Conservation (phyloP, 2,329 filamentous ascomycete genomes). For the Setomelanomma holmii region DNA sequence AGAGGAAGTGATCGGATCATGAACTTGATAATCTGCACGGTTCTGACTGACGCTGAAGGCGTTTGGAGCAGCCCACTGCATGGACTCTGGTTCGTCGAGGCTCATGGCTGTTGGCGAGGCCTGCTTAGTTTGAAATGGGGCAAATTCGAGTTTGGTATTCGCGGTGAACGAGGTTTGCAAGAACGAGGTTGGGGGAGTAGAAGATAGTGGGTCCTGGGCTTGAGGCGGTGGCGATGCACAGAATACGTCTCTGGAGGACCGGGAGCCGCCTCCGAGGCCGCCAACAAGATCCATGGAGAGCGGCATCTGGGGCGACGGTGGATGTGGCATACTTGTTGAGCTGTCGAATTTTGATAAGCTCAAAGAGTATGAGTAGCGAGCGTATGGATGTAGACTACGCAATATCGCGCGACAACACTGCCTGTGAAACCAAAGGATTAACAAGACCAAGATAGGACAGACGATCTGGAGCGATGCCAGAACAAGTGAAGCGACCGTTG, state of each 20-base stretch:
- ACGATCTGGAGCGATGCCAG: conserved; percentile 25
- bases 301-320: conserved; percentile 35
- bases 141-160: conserved; percentile 16
- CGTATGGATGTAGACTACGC: conserved; percentile 25
- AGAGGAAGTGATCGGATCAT: conserved; percentile 14
- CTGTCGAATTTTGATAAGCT: conserved; percentile 31
- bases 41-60: conserved; percentile 19
- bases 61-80: conserved; percentile 31
- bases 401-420: conserved; percentile 35
- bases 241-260: conserved; percentile 22
- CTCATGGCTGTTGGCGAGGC: conserved; percentile 17
- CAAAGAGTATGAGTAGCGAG: conserved; percentile 13
- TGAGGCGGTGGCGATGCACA: conserved; percentile 26
- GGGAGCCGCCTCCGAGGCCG: conserved; percentile 5
- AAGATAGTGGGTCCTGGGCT: conserved; percentile 17
- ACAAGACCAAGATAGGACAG: conserved; percentile 19
- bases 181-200: conserved; percentile 16
- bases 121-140: conserved; percentile 8
- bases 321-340: conserved; percentile 41
- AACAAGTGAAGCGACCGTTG: conserved; percentile 41
- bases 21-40: conserved; percentile 14
- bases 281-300: conserved; percentile 28
- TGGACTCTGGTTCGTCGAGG: conserved; percentile 18
- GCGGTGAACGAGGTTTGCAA: conserved; percentile 21
- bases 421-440: conserved; percentile 38